Percentiles rank a stretch among this genome's conserved stretches.
Evolutionary conservation across 116 monocot species (phyloP).

Genomic region (Dioscorea cayenensis): DNA sequence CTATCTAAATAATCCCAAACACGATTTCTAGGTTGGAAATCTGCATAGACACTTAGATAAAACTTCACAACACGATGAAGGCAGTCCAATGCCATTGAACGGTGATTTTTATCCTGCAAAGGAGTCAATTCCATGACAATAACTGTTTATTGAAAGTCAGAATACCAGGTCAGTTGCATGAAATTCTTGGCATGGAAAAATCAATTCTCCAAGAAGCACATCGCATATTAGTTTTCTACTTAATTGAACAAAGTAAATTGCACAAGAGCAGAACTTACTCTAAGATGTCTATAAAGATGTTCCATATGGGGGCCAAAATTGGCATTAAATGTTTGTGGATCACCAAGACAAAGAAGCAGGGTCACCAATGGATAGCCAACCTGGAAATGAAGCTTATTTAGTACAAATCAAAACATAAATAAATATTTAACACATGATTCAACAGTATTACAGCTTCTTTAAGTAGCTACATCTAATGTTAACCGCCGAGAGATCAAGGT

Average conservation of each 20-base stretch:
- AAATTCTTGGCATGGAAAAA: neutral
- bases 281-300: slow-evolving; percentile 87
- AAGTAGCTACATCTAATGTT: neutral
- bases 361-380: slow-evolving; percentile 94
- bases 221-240: neutral
- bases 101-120: slow-evolving; percentile 94
- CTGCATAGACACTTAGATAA: slow-evolving; percentile 86
- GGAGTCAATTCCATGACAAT: neutral
- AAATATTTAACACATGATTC: neutral
- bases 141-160: neutral
- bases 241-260: neutral
- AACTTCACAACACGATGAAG: slow-evolving; percentile 94
- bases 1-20: slow-evolving; percentile 99
- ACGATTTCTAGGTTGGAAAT: slow-evolving; percentile 61
- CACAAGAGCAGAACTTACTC: slow-evolving; percentile 30
- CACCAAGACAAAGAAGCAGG: slow-evolving; percentile 96
- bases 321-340: slow-evolving; percentile 76
- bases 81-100: slow-evolving; percentile 98
- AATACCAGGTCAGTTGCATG: neutral
- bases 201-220: neutral
- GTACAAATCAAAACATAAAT: neutral
- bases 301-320: slow-evolving; percentile 88
- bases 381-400: slow-evolving; percentile 27
- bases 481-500: neutral
- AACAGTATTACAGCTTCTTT: neutral